phyloP scores from a whole-genome alignment of 495 filamentous ascomycete genomes.

The Penicillium herquei region DNA sequence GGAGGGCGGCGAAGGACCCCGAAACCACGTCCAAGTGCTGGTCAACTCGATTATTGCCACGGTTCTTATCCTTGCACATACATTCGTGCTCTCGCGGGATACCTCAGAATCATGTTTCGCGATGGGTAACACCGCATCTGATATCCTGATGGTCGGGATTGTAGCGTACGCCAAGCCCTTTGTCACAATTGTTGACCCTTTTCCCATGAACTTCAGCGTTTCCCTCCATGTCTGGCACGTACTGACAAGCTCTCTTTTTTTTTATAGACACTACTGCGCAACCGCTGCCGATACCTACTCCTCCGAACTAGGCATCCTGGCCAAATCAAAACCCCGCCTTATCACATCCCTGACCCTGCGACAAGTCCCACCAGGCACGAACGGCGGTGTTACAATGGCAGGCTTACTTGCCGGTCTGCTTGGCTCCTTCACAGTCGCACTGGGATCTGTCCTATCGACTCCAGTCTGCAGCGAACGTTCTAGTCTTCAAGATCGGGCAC shows the following conservation, averaged over 20 bases:
- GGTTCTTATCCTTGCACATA: slow-evolving; percentile 68
- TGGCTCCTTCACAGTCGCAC: slow-evolving; percentile 70
- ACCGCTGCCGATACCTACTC: slow-evolving; percentile 92
- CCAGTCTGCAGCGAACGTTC: slow-evolving; percentile 62
- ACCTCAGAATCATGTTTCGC: slow-evolving; percentile 34
- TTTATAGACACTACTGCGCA: slow-evolving; percentile 73
- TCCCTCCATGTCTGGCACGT: too few species aligned
- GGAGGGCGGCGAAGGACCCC: slow-evolving; percentile 72
- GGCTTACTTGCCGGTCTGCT: slow-evolving; percentile 72
- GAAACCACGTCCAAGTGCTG: slow-evolving; percentile 86
- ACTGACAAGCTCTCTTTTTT: neutral
- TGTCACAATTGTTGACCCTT: neutral
- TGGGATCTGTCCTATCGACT: slow-evolving; percentile 60
- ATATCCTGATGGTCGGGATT: slow-evolving; percentile 57
- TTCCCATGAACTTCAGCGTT: too few species aligned
- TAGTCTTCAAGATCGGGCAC: slow-evolving; percentile 46
- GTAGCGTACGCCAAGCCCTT: slow-evolving; percentile 35
- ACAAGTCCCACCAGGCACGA: slow-evolving; percentile 84
- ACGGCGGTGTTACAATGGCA: slow-evolving; percentile 77
- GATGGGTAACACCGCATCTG: slow-evolving; percentile 33
- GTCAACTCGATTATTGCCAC: slow-evolving; percentile 83
- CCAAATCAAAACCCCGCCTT: slow-evolving; percentile 71
- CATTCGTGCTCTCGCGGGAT: slow-evolving; percentile 52
- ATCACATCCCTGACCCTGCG: slow-evolving; percentile 76
- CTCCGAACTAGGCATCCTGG: slow-evolving; percentile 91